phyloP scores from a whole-genome alignment of 345 rosid species.

The Laguncularia racemosa region DNA sequence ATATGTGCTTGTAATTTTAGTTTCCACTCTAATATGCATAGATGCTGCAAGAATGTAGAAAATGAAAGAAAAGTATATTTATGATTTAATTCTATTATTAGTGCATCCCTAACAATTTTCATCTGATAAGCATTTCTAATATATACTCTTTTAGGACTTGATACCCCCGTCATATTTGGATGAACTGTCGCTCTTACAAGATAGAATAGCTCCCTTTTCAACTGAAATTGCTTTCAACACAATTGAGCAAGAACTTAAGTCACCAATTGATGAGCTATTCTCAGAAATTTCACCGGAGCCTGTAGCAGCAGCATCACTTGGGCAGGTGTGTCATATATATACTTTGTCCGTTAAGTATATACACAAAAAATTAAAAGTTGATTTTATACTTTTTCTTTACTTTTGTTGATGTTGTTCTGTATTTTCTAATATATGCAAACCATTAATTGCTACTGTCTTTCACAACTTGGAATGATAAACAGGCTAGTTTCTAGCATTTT shows the following conservation, averaged over 20 bases:
- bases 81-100: background rate
- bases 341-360: background rate
- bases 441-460: background rate
- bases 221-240: slow-evolving; percentile 64
- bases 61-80: background rate
- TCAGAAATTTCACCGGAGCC: slow-evolving; percentile 93
- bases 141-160: slow-evolving; percentile 49
- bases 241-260: slow-evolving; percentile 72
- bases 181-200: slow-evolving; percentile 83
- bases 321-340: slow-evolving; percentile 47
- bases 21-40: background rate
- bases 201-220: slow-evolving; percentile 87
- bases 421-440: background rate
- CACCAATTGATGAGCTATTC: slow-evolving; percentile 61
- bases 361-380: no score
- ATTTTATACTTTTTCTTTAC: no score
- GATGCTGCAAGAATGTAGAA: slow-evolving; percentile 2
- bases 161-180: slow-evolving; percentile 80
- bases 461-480: no score
- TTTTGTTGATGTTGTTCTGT: background rate
- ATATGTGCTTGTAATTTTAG: background rate
- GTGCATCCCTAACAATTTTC: background rate
- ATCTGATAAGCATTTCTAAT: background rate
- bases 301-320: slow-evolving; percentile 88
- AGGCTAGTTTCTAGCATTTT: background rate